Evolutionary conservation across 768 basidiomycete genomes (phyloP), one percentile per base, ranked within the genome.

Genomic region (Austroboletus festivus): DNA sequence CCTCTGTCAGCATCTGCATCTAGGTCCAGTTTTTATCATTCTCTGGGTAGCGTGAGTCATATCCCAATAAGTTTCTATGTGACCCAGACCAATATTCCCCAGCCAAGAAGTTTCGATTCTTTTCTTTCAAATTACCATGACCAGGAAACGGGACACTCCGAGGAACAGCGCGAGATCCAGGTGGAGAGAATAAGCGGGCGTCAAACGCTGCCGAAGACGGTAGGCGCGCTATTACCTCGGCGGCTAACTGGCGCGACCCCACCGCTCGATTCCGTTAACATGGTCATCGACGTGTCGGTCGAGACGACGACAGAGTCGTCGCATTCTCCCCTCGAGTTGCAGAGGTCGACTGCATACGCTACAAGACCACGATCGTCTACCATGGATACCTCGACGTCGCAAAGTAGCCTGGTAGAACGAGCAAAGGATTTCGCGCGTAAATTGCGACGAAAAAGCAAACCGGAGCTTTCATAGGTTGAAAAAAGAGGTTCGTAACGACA

Each of bases 151-250:
- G 65, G 59, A 16, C 69, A 70, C 34, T 52, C 48, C 5, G 77
- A 79, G 50, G 76, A 79, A 45, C 64, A 66, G 43, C 76, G 74
- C 46, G 76, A 79, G 37, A 78, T 75, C 9, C 74, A 72, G 43
- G 68, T 82, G 52, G 70, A 75, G 37, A 72, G 72, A 43, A 77
- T 79, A 54, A 68, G 64, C 7, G 73, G 72, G 3, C 72, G 71
- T 28, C 67, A 68, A 53, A 72, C 66, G 40, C 63, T 79, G 34
- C 71, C 75, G 3, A 70, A 70, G 42, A 71, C 73, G 15, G 54
- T 78, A 18, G 68, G 69, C 38, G 59, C 66, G 13, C 56, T 80
- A 21, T 57, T 80, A 44, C 73, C 78, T n/a, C 68, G 77, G 33
- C 67, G 76, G 18, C 64, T 78, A 34, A 71, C 68, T 46, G 73